A percentile compares a stretch with the other conserved stretches of the same genome.
phyloP scores from a whole-genome alignment of 2,329 filamentous ascomycete species.

The Thielaviopsis cerberus region DNA sequence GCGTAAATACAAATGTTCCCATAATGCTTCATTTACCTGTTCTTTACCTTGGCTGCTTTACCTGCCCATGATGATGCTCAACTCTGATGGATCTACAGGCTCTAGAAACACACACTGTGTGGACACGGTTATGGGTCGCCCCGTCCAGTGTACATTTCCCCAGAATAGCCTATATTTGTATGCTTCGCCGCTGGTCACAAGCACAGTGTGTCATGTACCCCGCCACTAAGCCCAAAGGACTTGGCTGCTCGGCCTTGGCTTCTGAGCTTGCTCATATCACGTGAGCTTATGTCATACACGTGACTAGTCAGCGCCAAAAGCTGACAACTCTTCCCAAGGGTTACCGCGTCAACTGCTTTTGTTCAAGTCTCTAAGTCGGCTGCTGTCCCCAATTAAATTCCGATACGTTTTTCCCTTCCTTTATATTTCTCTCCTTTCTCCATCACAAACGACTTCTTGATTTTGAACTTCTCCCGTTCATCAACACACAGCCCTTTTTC shows the following conservation, averaged over 20 bases:
- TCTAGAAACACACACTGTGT: not conserved
- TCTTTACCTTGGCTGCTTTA: not conserved
- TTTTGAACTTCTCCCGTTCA: not conserved
- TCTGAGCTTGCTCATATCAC: not conserved
- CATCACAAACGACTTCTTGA: conserved; percentile 12
- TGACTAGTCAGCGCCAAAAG: not conserved
- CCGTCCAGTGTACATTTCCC: not conserved
- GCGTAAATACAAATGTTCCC: too few relatives aligned
- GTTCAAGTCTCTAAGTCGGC: not conserved
- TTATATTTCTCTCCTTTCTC: conserved; percentile 5
- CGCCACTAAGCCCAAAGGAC: not conserved
- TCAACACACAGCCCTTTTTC: not conserved
- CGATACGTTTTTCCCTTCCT: conserved; percentile 11
- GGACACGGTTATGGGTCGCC: not conserved
- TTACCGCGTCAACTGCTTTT: not conserved
- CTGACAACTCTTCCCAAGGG: not conserved
- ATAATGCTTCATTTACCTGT: not conserved
- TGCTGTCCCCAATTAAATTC: not conserved
- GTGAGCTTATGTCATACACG: not conserved
- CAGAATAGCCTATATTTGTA: not conserved
- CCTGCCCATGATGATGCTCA: too few relatives aligned
- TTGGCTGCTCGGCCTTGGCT: not conserved
- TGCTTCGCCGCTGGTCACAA: not conserved
- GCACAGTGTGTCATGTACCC: not conserved
- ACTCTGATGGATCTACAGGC: not conserved